Conservation (phyloP, 495 filamentous ascomycete species). For the Hypoxylon lenormandii region DNA sequence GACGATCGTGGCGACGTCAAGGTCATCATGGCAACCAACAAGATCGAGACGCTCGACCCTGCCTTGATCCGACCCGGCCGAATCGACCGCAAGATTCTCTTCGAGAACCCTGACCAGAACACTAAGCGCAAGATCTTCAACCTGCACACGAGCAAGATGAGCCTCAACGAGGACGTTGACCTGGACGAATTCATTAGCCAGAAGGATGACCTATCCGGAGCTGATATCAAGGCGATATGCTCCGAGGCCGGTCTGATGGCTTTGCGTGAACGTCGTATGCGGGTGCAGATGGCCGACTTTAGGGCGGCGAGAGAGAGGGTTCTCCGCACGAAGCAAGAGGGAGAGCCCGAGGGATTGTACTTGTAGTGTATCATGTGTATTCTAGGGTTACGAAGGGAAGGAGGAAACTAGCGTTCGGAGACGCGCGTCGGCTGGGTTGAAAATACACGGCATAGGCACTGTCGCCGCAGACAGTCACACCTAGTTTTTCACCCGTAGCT, state of each 20-base stretch:
- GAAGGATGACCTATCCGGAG: constrained; percentile 97
- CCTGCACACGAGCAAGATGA: constrained; percentile 99
- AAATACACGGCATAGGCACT: constrained; percentile 12
- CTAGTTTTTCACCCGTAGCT: no score
- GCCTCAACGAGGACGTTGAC: constrained; percentile 91
- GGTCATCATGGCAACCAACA: constrained; percentile 99
- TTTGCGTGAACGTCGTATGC: constrained; percentile 93
- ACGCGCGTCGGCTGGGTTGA: constrained; percentile 4
- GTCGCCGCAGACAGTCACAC: no score
- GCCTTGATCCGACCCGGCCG: constrained; percentile 95
- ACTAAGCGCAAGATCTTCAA: constrained; percentile 99
- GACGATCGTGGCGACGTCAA: constrained; percentile 99
- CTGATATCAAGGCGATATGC: constrained; percentile 99
- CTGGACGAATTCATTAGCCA: constrained; percentile 98
- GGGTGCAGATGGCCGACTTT: constrained; percentile 99
- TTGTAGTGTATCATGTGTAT: constrained; percentile 71
- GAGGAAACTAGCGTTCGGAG: not conserved
- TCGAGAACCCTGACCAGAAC: constrained; percentile 98
- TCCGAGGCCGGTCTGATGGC: constrained; percentile 97
- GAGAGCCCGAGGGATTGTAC: constrained; percentile 97
- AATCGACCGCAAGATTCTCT: constrained; percentile 99
- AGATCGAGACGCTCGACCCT: constrained; percentile 97
- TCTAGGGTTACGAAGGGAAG: constrained; percentile 6
- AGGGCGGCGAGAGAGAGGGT: constrained; percentile 90
- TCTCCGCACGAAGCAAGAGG: constrained; percentile 98